Evolutionary conservation across 495 filamentous ascomycete genomes (phyloP), one percentile per base, ranked within the genome.

Genomic region (Gamarada debralockiae): DNA sequence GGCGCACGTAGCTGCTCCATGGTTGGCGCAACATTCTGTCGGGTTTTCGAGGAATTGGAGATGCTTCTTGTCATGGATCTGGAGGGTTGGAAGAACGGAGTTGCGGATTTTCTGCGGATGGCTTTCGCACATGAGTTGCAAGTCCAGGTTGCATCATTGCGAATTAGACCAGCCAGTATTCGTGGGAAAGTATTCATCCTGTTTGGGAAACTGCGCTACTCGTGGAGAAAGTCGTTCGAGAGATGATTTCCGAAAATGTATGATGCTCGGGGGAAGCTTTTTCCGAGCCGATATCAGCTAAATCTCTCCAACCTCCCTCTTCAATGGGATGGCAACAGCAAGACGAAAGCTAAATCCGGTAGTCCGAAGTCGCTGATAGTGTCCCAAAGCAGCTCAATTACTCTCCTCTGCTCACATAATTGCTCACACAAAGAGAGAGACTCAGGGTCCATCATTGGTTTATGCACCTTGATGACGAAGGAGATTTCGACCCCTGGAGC

Each of bases 1-100:
- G 74, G 71, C 48, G 74, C 75, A 17, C 68, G 70, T 66, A 84
- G 58, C 48, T 73, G 65, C 14, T 77, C 78, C 79, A 83, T 82
- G 21, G 66, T 72, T 17, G 75, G 74, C 9, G 70, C 65, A n/a
- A 27, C 55, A 64, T 64, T 64, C 31, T 55, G 50, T 50, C 57
- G 48, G 2, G 46, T 29, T 55, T 60, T 58, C 25, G 57, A 56
- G 24, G 45, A 45, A 31, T 60, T 48, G 17, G 54, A 57, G 8
- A 63, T 46, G 25, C 22, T 15, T 47, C 54, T 29, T 29, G 37
- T 54, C 18, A 52, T 53, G 7, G 55, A 58, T 4, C 52, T 52
- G 10, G 60, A 63, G 6, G 52, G 39, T 18, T 54, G 50, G 50
- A 63, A 63, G 34, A 55, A 53, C 0, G 48, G 52, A 42, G 49